Percentiles rank a stretch among this genome's conserved stretches.
Conservation (phyloP, 2,329 filamentous ascomycete genomes). For the Metarhizium brunneum region DNA sequence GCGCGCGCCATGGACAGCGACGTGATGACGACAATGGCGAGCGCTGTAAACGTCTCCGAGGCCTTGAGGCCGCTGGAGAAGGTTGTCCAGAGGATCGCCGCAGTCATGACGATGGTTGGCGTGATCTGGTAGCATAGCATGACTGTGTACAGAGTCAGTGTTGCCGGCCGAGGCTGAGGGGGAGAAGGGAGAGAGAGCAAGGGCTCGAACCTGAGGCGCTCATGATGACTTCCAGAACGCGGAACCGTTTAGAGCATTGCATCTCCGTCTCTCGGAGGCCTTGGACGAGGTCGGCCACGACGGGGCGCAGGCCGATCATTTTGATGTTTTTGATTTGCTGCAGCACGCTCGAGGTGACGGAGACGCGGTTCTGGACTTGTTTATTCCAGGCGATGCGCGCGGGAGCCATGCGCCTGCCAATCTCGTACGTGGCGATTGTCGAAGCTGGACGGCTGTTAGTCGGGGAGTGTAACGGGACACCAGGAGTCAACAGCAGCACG, state of each 20-base stretch:
- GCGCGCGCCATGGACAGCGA: slow-evolving; percentile 5
- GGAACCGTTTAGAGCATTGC: slow-evolving; percentile 6
- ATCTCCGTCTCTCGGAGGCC: slow-evolving; percentile 10
- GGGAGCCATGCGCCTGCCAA: slow-evolving; percentile 33
- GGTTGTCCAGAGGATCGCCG: slow-evolving; percentile 9
- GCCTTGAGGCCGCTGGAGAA: slow-evolving; percentile 1
- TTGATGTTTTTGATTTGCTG: slow-evolving; percentile 26
- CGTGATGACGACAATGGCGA: slow-evolving; percentile 9
- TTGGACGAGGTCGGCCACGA: slow-evolving; percentile 5
- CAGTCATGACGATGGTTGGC: slow-evolving; percentile 8
- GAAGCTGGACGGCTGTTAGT: slow-evolving; percentile 19
- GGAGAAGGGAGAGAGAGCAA: neutral
- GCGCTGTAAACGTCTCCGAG: slow-evolving; percentile 7
- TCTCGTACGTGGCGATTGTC: slow-evolving; percentile 30
- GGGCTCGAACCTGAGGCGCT: slow-evolving; percentile 3
- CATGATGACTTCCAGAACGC: slow-evolving; percentile 4
- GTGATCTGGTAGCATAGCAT: slow-evolving; percentile 5
- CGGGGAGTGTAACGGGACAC: neutral
- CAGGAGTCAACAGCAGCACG: too few relatives aligned
- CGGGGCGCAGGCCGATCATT: slow-evolving; percentile 21
- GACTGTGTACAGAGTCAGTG: neutral
- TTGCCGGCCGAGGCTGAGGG: neutral
- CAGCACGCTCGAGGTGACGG: slow-evolving; percentile 19
- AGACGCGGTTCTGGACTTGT: slow-evolving; percentile 21
- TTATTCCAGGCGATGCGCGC: slow-evolving; percentile 24